Evolutionary conservation across 2,329 filamentous ascomycete species (phyloP).

Genomic region (Dactylellina parvicollis): DNA sequence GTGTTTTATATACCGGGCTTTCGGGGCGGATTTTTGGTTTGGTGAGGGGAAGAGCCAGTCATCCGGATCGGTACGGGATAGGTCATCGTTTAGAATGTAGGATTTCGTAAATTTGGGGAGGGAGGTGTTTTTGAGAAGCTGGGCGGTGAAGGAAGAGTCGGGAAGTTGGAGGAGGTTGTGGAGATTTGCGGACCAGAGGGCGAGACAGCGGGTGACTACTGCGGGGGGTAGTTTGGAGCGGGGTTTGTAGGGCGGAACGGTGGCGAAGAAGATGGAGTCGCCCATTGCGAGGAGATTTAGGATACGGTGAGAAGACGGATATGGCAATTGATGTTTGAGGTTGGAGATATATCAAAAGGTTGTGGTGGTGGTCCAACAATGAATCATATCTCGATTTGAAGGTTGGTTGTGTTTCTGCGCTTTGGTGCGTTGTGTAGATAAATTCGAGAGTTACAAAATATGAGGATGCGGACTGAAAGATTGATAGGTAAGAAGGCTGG

Average conservation of each 20-base stretch:
- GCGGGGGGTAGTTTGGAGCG: slow-evolving; percentile 27
- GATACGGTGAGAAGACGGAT: no score
- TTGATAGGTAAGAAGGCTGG: no score
- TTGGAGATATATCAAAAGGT: neutral
- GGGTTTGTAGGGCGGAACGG: slow-evolving; percentile 33
- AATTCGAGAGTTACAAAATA: neutral
- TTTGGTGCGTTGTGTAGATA: slow-evolving; percentile 2
- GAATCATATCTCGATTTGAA: neutral
- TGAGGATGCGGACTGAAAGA: neutral
- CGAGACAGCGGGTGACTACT: slow-evolving; percentile 22
- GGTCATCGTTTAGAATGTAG: slow-evolving; percentile 32
- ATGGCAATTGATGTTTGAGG: no score
- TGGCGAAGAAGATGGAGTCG: slow-evolving; percentile 35
- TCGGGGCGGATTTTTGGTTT: neutral
- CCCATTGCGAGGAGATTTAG: slow-evolving; percentile 7
- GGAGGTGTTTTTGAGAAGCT: slow-evolving; percentile 5
- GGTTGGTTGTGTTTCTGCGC: slow-evolving; percentile 7
- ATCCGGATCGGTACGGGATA: slow-evolving; percentile 10
- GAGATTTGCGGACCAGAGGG: slow-evolving; percentile 24
- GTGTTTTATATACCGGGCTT: slow-evolving; percentile 28
- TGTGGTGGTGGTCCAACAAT: neutral
- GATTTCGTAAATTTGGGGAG: slow-evolving; percentile 25
- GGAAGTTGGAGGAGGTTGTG: slow-evolving; percentile 26
- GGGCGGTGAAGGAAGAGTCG: slow-evolving; percentile 1
- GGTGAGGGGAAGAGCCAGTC: slow-evolving; percentile 37